Evolutionary conservation across 345 rosid genomes (phyloP), one percentile per base, ranked within the genome.

Genomic region (Sisymbrium irio): DNA sequence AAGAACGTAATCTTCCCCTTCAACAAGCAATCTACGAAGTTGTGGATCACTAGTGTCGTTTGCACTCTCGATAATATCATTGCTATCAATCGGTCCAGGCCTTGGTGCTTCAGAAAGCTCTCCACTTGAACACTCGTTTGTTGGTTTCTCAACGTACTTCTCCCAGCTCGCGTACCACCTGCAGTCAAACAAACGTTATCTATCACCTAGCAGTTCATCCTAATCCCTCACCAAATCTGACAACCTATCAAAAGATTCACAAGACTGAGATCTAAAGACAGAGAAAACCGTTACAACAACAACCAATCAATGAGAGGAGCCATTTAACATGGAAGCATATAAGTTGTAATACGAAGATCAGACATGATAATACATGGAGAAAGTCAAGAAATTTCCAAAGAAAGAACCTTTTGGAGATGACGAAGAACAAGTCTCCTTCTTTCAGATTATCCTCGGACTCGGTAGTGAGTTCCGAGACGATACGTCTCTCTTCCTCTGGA

Each of bases 151-250:
- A 66, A 90, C 94, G 76, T 88, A 88, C 40, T 67, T 82, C 81
- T 95, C 79, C 99, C 99, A 95, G 54, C 79, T 66, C 46, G 82
- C 72, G 64, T 85, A 86, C 99, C 99, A 95, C 83, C 97, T 95
- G 74, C 61, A 69, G 10, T 27, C 45, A 69, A 57, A 39, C 17
- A 67, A 17, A 50, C 41, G 14, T 33, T n/a, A 53, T 18, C 2
- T 12, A 6, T 7, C 4, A 62, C 39, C 22, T 15, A 47, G 10
- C 18, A 45, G 25, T 22, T 20, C 47, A 12, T 67, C 28, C 37
- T 14, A 6, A 53, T 50, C 14, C 15, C 55, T 9, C 46, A 30
- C 32, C 62, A 17, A 35, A 61, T 42, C 67, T 11, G 7, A 13
- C 5, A 18, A 41, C 13, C 62, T 10, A 30, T 13, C 2, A 9